A percentile compares a stretch with the other conserved stretches of the same genome.
Evolutionary conservation across 768 basidiomycete genomes (phyloP).

Genomic region (Amanita rubescens): DNA sequence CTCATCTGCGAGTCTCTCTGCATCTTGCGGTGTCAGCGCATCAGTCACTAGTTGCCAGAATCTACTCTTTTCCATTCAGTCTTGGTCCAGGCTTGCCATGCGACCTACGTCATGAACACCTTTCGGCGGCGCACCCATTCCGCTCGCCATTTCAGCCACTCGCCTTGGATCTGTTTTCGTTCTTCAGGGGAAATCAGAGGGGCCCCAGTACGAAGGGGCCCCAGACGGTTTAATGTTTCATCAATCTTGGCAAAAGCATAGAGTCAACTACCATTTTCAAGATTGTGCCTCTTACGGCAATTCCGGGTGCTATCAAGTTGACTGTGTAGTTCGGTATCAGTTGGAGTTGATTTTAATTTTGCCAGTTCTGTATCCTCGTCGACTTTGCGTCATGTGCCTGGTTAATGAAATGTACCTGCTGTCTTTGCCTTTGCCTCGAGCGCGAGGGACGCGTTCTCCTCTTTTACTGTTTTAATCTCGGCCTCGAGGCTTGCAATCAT

Average conservation of each 20-base stretch:
- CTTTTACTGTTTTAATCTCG: slow-evolving; percentile 50
- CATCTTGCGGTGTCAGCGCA: slow-evolving; percentile 57
- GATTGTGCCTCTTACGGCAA: slow-evolving; percentile 37
- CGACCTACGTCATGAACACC: slow-evolving; percentile 61
- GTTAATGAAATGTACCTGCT: slow-evolving; percentile 28
- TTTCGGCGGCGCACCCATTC: slow-evolving; percentile 78
- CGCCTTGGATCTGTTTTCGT: slow-evolving; percentile 55
- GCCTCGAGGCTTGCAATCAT: slow-evolving; percentile 53
- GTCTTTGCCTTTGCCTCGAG: slow-evolving; percentile 43
- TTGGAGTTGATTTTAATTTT: slow-evolving; percentile 57
- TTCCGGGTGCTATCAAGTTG: slow-evolving; percentile 45
- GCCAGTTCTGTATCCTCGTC: slow-evolving; percentile 44
- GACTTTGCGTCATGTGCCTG: neutral
- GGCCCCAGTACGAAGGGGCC: slow-evolving; percentile 60
- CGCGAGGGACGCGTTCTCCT: slow-evolving; percentile 47
- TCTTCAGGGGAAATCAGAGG: slow-evolving; percentile 67
- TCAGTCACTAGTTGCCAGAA: slow-evolving; percentile 73
- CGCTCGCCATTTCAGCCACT: slow-evolving; percentile 74
- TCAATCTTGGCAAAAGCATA: slow-evolving; percentile 42
- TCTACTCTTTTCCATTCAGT: slow-evolving; percentile 30
- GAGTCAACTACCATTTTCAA: slow-evolving; percentile 7
- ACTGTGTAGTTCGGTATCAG: slow-evolving; percentile 54
- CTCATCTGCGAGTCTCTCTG: slow-evolving; percentile 59
- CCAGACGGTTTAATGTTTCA: slow-evolving; percentile 31
- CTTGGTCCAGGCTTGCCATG: neutral